Conservation (phyloP, 768 basidiomycete genomes). For the Xerocomellus dryophilus region DNA sequence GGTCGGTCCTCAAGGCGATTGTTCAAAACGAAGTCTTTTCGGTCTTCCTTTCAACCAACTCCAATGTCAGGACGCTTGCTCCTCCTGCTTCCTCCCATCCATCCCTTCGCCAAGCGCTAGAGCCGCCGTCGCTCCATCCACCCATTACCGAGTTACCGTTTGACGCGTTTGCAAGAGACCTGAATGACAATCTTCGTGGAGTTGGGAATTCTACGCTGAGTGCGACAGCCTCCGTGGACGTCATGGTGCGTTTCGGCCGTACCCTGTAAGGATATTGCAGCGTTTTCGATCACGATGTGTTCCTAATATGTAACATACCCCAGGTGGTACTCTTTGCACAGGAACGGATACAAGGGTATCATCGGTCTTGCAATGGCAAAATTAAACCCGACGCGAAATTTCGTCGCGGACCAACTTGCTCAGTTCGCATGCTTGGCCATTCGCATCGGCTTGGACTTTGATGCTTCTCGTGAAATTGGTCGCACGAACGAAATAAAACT, state of each 20-base stretch:
- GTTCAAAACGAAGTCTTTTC: background rate
- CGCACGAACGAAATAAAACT: background rate
- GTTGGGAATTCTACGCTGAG: background rate
- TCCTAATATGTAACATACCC: background rate
- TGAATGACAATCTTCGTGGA: background rate
- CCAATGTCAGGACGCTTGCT: background rate
- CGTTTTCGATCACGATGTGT: background rate
- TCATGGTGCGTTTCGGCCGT: background rate
- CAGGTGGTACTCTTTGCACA: background rate
- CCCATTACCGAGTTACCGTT: background rate
- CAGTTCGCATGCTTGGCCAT: background rate
- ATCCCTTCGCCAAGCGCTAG: background rate
- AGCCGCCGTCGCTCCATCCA: background rate
- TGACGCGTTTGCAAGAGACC: background rate
- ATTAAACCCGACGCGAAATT: background rate
- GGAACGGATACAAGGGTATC: fast-evolving
- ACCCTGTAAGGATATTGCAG: background rate
- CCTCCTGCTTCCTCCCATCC: background rate
- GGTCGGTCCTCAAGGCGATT: background rate
- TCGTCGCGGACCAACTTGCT: background rate
- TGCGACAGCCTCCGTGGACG: background rate
- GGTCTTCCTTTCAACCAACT: background rate
- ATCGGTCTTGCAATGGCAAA: background rate
- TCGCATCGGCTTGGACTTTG: background rate
- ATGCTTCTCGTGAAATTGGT: background rate